These are phyloP conservation scores for Hortaea sp. DNA, from an alignment of 2,329 filamentous ascomycete species.

Conservation along the genomic window DNA sequence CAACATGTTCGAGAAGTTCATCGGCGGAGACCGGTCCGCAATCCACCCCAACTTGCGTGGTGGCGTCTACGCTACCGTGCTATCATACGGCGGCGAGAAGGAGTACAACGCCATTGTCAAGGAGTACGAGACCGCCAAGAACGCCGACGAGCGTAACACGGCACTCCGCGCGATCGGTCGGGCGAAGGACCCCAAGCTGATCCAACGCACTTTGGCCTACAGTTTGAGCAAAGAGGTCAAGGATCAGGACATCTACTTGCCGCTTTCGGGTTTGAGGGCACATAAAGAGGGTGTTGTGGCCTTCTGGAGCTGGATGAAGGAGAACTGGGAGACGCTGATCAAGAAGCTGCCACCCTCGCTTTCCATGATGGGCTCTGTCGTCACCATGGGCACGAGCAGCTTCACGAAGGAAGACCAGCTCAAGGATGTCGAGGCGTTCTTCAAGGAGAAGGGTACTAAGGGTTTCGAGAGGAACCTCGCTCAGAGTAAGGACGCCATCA, in stretches of 20 bases:
- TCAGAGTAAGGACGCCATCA: constrained; percentile 78
- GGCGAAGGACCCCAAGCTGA: constrained; percentile 65
- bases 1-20: constrained; percentile 83
- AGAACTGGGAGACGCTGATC: constrained; percentile 78
- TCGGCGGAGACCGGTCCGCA: constrained; percentile 65
- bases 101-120: constrained; percentile 75
- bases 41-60: constrained; percentile 86
- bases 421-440: constrained; percentile 69
- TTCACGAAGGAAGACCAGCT: constrained; percentile 72
- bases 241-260: constrained; percentile 89
- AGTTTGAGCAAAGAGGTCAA: constrained; percentile 74
- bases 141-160: constrained; percentile 82
- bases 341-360: constrained; percentile 77
- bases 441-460: constrained; percentile 70
- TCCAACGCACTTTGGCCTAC: constrained; percentile 68
- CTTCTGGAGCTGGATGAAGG: constrained; percentile 72
- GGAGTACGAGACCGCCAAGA: constrained; percentile 64
- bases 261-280: constrained; percentile 65
- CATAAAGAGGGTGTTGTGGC: constrained; percentile 70
- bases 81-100: constrained; percentile 75
- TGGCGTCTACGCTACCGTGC: constrained; percentile 73
- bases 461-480: constrained; percentile 79
- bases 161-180: constrained; percentile 76
- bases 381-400: constrained; percentile 69
- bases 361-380: constrained; percentile 74